Evolutionary conservation across 345 rosid species (phyloP).

Genomic region (Turritis glabra): DNA sequence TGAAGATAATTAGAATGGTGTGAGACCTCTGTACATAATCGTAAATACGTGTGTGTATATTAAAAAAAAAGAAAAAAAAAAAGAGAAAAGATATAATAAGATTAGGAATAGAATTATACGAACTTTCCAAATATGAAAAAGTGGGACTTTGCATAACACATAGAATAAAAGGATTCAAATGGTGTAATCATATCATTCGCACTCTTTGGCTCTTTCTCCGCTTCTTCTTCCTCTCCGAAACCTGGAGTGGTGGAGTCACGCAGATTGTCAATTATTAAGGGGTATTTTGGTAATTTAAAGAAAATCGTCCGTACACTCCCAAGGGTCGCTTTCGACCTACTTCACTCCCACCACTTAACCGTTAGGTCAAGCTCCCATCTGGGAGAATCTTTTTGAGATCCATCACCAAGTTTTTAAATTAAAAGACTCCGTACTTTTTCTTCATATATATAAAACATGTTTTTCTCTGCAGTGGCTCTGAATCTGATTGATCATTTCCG

Average conservation of each 20-base stretch:
- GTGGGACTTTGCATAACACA: not conserved
- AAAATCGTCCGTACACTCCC: constrained; percentile 23
- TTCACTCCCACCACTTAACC: constrained; percentile 41
- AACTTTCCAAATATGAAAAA: constrained; percentile 29
- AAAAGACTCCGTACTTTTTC: constrained; percentile 20
- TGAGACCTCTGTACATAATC: not conserved
- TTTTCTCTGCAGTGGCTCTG: no score
- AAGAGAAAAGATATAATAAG: not conserved
- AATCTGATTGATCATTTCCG: no score
- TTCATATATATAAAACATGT: no score
- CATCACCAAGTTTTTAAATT: not conserved
- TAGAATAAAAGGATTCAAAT: constrained; percentile 7
- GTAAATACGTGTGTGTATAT: not conserved
- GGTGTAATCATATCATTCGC: constrained; percentile 35
- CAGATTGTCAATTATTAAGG: constrained; percentile 21
- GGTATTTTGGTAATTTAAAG: not conserved
- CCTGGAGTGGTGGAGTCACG: constrained; percentile 32
- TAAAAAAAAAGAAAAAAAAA: no score
- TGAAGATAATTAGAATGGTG: no score
- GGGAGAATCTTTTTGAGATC: constrained; percentile 30
- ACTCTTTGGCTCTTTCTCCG: constrained; percentile 28
- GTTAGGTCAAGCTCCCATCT: constrained; percentile 38
- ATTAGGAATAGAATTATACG: constrained; percentile 17
- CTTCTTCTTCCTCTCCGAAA: no score
- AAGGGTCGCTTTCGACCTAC: constrained; percentile 36